Conservation (phyloP, 2,329 filamentous ascomycete genomes). For the Fusarium gaditjirri region DNA sequence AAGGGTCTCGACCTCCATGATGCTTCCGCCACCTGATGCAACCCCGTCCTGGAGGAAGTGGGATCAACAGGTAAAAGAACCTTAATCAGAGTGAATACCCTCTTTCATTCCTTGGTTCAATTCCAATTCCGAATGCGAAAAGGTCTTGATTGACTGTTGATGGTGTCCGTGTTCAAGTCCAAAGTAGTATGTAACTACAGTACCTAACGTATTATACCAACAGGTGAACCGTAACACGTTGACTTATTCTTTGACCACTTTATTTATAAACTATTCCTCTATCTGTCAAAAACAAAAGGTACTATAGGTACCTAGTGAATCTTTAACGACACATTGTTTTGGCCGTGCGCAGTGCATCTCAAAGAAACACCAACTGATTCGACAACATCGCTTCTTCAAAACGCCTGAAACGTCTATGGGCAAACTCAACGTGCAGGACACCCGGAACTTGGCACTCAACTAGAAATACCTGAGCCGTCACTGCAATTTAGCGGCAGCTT, state of each 20-base stretch:
- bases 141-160: conserved; percentile 15
- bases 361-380: conserved; percentile 32
- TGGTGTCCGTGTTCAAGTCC: neutral
- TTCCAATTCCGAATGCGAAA: conserved; percentile 14
- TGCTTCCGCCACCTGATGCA: conserved; percentile 42
- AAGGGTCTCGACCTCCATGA: conserved; percentile 20
- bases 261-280: neutral
- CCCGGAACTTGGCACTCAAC: conserved; percentile 10
- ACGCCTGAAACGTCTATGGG: conserved; percentile 36
- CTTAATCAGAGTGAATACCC: neutral
- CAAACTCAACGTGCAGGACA: conserved; percentile 20
- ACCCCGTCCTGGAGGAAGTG: conserved; percentile 14
- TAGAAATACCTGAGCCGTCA: conserved; percentile 17
- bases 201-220: neutral
- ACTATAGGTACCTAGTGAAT: neutral
- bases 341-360: conserved; percentile 18
- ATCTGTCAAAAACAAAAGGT: neutral
- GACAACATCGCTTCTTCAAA: conserved; percentile 17
- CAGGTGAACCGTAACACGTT: neutral
- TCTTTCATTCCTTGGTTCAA: conserved; percentile 1
- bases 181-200: neutral
- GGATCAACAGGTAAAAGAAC: conserved; percentile 9
- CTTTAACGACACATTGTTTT: conserved; percentile 19
- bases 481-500: neutral
- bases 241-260: neutral